Evolutionary conservation across 805 yeast species (phyloP), one percentile per base, ranked within the genome.

Genomic region (Schwanniomyces sp.): DNA sequence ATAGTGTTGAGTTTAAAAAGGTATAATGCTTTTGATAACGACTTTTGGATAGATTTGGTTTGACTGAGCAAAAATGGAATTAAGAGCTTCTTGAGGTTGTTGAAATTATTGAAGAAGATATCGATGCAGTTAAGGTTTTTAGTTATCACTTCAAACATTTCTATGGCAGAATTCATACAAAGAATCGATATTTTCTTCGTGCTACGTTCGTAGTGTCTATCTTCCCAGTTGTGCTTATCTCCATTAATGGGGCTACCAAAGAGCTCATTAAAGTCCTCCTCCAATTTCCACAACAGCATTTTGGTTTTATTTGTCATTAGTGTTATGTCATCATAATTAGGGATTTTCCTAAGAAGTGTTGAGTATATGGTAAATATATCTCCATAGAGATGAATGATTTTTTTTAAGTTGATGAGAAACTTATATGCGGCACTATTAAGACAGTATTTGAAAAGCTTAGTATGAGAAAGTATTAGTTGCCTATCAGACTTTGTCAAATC

Each of bases 321-420:
- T 2, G 74, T 68, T 44, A 73, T 54, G 54, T 73, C 78, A 38
- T 70, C 76, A 48, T 70, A 72, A 48, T 70, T 58, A 21, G 74
- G 70, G 25, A 73, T 63, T 49, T 73, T 73, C 39, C 58, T 53
- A 25, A 73, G 56, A 37, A 73, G 56, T 12, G 76, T 69, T 43
- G 70, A 56, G 54, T 72, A 73, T 32, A 72, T 72, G 46, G 70
- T 69, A 26, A 72, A 54, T 30, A 70, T 58, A 53, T 73, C 78
- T 24, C 60, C 54, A 50, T 59, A 70, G 24, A 72, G 55, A 51
- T 70, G 75, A 7, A 70, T 53, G n/a, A 69, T 56, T 39, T 62
- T 59, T 52, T 69, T 69, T 28, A 66, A 47, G 38, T 59, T 56
- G 17, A 62, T 53, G 4, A 72, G 49, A 41, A 56, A 63, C 36